These are phyloP conservation scores for Pseudogymnoascus sp. DNA, from an alignment of 2,329 filamentous ascomycete genomes.

Conservation along the genomic window DNA sequence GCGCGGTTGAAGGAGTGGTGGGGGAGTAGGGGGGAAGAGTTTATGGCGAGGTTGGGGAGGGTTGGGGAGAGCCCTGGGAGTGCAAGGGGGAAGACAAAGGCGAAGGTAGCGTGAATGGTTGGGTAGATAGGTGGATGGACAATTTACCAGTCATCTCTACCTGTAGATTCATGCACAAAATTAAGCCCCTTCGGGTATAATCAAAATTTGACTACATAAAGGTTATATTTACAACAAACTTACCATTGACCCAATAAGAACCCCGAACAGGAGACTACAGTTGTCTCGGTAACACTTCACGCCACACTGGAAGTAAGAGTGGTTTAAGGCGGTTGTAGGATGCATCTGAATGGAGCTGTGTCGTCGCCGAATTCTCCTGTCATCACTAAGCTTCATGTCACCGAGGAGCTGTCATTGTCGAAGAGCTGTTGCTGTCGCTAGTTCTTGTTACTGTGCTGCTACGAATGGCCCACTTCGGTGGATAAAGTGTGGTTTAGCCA, in stretches of 20 bases:
- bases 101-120: neutral
- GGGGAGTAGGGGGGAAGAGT: slow-evolving; percentile 11
- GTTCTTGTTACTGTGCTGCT: neutral
- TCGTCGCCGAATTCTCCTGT: neutral
- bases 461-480: no score
- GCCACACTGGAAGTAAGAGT: no score
- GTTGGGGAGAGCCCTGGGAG: neutral
- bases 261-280: no score
- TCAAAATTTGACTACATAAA: neutral
- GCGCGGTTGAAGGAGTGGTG: slow-evolving; percentile 40
- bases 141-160: no score
- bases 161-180: neutral
- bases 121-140: no score
- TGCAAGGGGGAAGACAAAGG: neutral
- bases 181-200: neutral
- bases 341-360: no score
- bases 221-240: no score
- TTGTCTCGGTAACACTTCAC: no score
- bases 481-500: no score
- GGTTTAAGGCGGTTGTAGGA: no score
- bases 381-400: neutral
- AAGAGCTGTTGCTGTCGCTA: neutral
- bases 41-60: slow-evolving; percentile 1
- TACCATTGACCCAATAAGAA: neutral
- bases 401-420: neutral